A percentile compares a stretch with the other conserved stretches of the same genome.
Evolutionary conservation across 495 filamentous ascomycete genomes (phyloP).

Genomic region (Penicillium cinerascens): DNA sequence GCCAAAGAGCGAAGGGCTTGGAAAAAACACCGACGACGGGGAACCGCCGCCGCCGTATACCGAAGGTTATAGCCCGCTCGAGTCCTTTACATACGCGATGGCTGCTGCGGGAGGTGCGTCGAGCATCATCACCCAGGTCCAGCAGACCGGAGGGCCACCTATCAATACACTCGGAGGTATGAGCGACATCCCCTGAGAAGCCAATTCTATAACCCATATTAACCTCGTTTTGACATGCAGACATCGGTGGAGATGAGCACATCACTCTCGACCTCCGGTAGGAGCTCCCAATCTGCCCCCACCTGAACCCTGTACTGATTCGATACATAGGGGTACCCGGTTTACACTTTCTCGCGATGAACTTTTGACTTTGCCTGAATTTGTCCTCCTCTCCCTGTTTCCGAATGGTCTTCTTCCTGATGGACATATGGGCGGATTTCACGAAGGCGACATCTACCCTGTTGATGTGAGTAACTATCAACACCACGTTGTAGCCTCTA

Average conservation of each 20-base stretch:
- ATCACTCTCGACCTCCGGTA: conserved; percentile 94
- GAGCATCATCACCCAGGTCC: conserved; percentile 98
- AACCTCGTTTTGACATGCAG: conserved; percentile 35
- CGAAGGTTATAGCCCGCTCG: conserved; percentile 87
- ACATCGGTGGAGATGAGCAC: conserved; percentile 88
- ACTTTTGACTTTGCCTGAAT: conserved; percentile 91
- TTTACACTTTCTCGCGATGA: conserved; percentile 94
- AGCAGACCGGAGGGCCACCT: conserved; percentile 79
- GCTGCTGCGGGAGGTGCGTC: conserved; percentile 91
- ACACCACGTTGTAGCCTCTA: neutral
- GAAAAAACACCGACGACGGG: conserved; percentile 72
- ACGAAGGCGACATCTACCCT: conserved; percentile 89
- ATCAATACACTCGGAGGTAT: conserved; percentile 86
- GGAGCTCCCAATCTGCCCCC: conserved; percentile 5
- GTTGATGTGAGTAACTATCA: conserved; percentile 74
- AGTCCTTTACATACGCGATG: conserved; percentile 96
- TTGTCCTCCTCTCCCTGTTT: conserved; percentile 96
- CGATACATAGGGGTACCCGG: conserved; percentile 69
- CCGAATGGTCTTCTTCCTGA: conserved; percentile 97
- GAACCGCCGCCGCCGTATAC: conserved; percentile 96
- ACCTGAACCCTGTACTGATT: neutral
- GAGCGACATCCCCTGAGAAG: conserved; percentile 6
- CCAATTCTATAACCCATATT: neutral
- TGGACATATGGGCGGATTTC: conserved; percentile 89
- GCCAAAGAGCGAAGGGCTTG: conserved; percentile 67